Conservation (phyloP, 2,329 filamentous ascomycete genomes). For the Cercospora canescens region DNA sequence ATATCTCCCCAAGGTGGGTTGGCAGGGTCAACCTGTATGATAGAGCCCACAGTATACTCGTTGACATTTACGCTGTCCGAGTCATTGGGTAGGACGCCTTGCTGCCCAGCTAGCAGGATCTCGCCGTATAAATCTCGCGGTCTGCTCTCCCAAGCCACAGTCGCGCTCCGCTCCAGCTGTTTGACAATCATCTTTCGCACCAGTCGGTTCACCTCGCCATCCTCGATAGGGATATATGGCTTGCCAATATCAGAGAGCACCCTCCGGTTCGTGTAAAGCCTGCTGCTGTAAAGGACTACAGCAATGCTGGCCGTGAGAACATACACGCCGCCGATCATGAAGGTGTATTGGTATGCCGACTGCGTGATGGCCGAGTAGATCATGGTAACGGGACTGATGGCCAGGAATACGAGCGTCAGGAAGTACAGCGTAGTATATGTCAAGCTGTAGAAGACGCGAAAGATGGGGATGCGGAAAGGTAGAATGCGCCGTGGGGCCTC, state of each 20-base stretch:
- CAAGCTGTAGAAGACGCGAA: constrained; percentile 74
- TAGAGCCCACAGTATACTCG: constrained; percentile 32
- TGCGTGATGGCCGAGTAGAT: constrained; percentile 74
- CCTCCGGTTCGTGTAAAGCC: constrained; percentile 84
- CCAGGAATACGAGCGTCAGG: constrained; percentile 69
- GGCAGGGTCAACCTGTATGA: constrained; percentile 42
- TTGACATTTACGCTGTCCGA: constrained; percentile 18
- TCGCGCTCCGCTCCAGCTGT: constrained; percentile 72
- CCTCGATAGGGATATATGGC: constrained; percentile 80
- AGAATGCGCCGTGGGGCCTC: constrained; percentile 26
- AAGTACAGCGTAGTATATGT: constrained; percentile 76
- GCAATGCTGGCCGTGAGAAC: constrained; percentile 70
- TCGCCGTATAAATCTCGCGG: constrained; percentile 59
- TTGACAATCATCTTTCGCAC: constrained; percentile 75
- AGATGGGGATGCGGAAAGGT: constrained; percentile 58
- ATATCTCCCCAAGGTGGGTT: constrained; percentile 76
- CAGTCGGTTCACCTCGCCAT: constrained; percentile 73
- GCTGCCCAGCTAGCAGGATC: constrained; percentile 32
- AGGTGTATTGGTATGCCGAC: constrained; percentile 73
- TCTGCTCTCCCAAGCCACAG: constrained; percentile 74
- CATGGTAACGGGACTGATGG: constrained; percentile 75
- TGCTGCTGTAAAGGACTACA: constrained; percentile 73
- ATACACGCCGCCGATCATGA: constrained; percentile 77
- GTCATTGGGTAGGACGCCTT: constrained; percentile 29
- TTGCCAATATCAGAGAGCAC: constrained; percentile 83